Base-by-base conservation (phyloP, 106 monocot genomes). In the Phalaenopsis equestris region DNA sequence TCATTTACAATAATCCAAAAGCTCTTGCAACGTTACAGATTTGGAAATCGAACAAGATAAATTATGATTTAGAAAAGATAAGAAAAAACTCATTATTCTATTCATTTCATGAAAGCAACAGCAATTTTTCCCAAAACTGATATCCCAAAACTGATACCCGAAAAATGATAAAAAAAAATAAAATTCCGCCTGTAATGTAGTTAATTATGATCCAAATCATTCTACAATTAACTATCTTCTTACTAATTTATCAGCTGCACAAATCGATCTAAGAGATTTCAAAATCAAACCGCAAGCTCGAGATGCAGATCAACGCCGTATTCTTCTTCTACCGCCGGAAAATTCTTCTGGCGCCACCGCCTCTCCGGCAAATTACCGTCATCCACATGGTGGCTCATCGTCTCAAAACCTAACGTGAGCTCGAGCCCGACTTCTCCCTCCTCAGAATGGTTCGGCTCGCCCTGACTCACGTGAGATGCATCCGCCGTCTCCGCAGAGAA, bases 321-420 rank as follows among this genome's bases (percentile, higher is more conserved):
- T 18, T 11, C 79, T 9, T 12, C 67, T 19, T 12, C 41, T 30
- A 52, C 30, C 2, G 16, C 72, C 61, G 49, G 70, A 70, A 15
- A 70, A 70, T 14, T 70, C n/a, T 14, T 38, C 9, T 15, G 8
- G 64, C 64, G 7, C 23, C n/a, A 65, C 7, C 9, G 64, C 64
- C 23, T 6, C 11, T 64, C 7, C 64, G 9, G 9, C 23, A 8
- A 7, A 2, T 6, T 64, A 64, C n/a, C 5, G 5, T 8, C 64
- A 24, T 8, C 9, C 8, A 5, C 1, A 4, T 42, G 37, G 47
- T 21, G 43, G 17, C 49, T n/a, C 23, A 42, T 10, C 47, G 79
- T 80, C 18, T 80, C 74, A 75, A 83, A 48, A 73, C 89, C 89
- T 16, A 92, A 89, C 9, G 82, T 92, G 42, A 92, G 87, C 55